Conservation (phyloP, 139 green algal species). For the Chlamydomonas eustigma region DNA sequence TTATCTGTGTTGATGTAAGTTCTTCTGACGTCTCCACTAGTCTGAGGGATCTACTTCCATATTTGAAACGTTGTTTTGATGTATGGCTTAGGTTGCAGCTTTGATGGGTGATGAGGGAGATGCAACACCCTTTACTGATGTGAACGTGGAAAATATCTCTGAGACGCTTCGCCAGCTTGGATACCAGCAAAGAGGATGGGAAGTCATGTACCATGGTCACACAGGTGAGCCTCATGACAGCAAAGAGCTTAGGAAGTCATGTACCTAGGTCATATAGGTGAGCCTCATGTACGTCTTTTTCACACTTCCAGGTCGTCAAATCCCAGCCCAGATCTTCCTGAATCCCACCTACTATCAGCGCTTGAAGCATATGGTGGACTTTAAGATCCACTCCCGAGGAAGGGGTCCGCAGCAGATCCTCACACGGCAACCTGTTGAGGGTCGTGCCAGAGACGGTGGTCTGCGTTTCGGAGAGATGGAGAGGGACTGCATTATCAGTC, state of each 20-base stretch:
- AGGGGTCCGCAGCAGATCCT: conserved; percentile 91
- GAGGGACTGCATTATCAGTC: conserved; percentile 94
- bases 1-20: too few relatives aligned
- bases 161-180: conserved; percentile 75
- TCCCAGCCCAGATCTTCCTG: conserved; percentile 85
- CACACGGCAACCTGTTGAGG: conserved; percentile 95
- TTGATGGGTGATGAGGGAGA: conserved; percentile 90
- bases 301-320: conserved; percentile 34
- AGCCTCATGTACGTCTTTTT: too few relatives aligned
- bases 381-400: conserved; percentile 67
- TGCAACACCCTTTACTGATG: conserved; percentile 95
- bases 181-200: conserved; percentile 75
- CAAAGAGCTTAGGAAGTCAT: background rate
- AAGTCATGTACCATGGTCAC: conserved; percentile 92
- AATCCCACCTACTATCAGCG: conserved; percentile 99
- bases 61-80: background rate
- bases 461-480: conserved; percentile 98
- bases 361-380: conserved; percentile 99
- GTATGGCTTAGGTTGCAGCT: conserved; percentile 55
- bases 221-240: conserved; percentile 21
- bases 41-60: too few relatives aligned
- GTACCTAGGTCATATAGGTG: background rate
- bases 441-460: conserved; percentile 89
- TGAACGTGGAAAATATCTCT: conserved; percentile 95
- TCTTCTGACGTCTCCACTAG: too few relatives aligned